phyloP scores from a whole-genome alignment of 345 rosid species.

The Orychophragmus violaceus region DNA sequence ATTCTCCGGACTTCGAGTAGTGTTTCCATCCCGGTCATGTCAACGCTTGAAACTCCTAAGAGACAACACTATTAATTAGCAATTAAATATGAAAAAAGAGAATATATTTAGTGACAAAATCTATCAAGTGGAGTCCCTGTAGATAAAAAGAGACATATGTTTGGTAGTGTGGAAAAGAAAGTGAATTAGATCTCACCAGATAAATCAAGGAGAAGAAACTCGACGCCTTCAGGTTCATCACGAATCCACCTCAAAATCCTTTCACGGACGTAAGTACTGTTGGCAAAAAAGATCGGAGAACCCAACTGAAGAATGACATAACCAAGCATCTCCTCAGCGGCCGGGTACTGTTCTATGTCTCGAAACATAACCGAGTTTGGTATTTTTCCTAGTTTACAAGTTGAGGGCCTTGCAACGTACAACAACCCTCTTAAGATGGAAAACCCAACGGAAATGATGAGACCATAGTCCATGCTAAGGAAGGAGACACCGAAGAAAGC shows the following conservation, averaged over 20 bases:
- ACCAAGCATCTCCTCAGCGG: slow-evolving; percentile 37
- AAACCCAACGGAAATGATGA: slow-evolving; percentile 67
- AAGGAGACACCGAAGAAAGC: slow-evolving; percentile 78
- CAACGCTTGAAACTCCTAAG: slow-evolving; percentile 66
- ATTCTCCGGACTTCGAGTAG: slow-evolving; percentile 53
- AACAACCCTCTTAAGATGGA: slow-evolving; percentile 60
- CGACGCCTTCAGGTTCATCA: slow-evolving; percentile 38
- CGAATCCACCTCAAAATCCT: slow-evolving; percentile 65
- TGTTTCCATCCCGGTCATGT: slow-evolving; percentile 67
- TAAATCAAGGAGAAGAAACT: slow-evolving; percentile 65
- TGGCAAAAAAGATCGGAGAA: slow-evolving; percentile 86
- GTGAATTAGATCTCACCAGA: slow-evolving; percentile 51
- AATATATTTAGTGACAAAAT: neutral
- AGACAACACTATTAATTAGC: neutral
- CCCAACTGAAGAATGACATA: slow-evolving; percentile 65
- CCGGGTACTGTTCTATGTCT: slow-evolving; percentile 68
- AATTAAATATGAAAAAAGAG: neutral
- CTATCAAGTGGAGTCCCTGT: neutral
- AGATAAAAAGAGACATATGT: neutral
- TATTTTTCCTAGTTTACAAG: slow-evolving; percentile 65
- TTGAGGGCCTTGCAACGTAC: slow-evolving; percentile 68
- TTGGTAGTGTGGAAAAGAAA: neutral
- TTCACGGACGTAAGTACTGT: slow-evolving; percentile 61
- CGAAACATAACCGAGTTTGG: slow-evolving; percentile 52
- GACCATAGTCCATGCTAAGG: slow-evolving; percentile 76